phyloP scores from a whole-genome alignment of 1,284 basidiomycete species.

The Ustilago bromivora region DNA sequence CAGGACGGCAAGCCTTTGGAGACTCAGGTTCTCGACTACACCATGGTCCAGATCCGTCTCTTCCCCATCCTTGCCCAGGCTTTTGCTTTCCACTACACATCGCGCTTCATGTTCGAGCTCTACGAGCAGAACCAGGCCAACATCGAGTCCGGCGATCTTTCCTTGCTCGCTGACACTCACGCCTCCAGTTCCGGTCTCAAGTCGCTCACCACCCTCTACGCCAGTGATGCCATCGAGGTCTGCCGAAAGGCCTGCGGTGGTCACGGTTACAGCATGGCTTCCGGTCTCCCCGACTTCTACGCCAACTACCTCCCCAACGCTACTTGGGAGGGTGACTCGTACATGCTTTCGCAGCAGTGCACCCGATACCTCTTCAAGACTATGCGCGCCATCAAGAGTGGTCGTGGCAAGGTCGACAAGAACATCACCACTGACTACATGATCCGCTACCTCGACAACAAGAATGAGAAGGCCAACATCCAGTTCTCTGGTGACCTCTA shows the following conservation, averaged over 20 bases:
- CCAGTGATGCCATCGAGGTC: conserved; percentile 69
- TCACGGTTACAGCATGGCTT: conserved; percentile 69
- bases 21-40: conserved; percentile 70
- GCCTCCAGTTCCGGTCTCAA: conserved; percentile 70
- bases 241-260: conserved; percentile 70
- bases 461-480: conserved; percentile 59
- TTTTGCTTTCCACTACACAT: conserved; percentile 70
- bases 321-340: conserved; percentile 70
- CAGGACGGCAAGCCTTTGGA: conserved; percentile 68
- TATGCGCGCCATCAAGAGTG: conserved; percentile 62
- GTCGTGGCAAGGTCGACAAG: conserved; percentile 53
- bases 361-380: conserved; percentile 70
- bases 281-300: conserved; percentile 63
- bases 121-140: conserved; percentile 68
- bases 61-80: conserved; percentile 71
- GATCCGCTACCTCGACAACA: conserved; percentile 66
- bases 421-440: conserved; percentile 69
- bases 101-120: conserved; percentile 68
- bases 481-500: conserved; percentile 61
- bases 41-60: conserved; percentile 70
- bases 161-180: conserved; percentile 70
- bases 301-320: conserved; percentile 64
- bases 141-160: conserved; percentile 69
- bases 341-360: conserved; percentile 71
- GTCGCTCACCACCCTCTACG: conserved; percentile 69